Conservation (phyloP, 2,329 filamentous ascomycete species). For the Claviceps sp. region DNA sequence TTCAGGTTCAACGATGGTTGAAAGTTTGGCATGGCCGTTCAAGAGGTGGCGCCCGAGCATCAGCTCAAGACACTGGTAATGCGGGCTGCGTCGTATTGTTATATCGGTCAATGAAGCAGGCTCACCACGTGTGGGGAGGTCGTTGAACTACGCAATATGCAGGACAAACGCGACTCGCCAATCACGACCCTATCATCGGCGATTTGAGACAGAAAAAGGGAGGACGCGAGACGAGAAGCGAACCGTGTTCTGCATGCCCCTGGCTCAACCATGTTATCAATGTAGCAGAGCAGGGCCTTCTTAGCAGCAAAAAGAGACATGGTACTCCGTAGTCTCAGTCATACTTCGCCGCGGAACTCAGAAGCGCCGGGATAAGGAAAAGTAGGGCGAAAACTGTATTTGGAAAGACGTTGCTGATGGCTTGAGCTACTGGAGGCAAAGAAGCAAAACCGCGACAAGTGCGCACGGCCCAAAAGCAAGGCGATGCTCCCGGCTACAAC, state of each 20-base stretch:
- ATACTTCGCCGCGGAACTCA: conserved; percentile 2
- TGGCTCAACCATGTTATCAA: background rate
- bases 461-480: conserved; percentile 6
- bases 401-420: background rate
- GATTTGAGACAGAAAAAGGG: background rate
- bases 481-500: background rate
- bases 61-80: conserved; percentile 4
- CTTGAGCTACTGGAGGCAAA: conserved; percentile 2
- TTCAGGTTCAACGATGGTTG: conserved; percentile 4
- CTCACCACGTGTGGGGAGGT: background rate
- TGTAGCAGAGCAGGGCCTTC: conserved; percentile 1
- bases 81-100: conserved; percentile 4
- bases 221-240: background rate
- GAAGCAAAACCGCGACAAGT: conserved; percentile 5
- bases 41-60: conserved; percentile 2
- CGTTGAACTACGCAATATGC: background rate
- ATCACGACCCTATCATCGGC: background rate
- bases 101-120: background rate
- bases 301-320: conserved; percentile 4
- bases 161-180: background rate
- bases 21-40: conserved; percentile 3
- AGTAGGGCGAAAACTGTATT: conserved; percentile 3
- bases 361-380: conserved; percentile 4
- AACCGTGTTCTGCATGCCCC: background rate
- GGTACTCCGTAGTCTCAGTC: background rate